Evolutionary conservation across 495 filamentous ascomycete species (phyloP), one percentile per base, ranked within the genome.

Genomic region (Penicillium pulvis): DNA sequence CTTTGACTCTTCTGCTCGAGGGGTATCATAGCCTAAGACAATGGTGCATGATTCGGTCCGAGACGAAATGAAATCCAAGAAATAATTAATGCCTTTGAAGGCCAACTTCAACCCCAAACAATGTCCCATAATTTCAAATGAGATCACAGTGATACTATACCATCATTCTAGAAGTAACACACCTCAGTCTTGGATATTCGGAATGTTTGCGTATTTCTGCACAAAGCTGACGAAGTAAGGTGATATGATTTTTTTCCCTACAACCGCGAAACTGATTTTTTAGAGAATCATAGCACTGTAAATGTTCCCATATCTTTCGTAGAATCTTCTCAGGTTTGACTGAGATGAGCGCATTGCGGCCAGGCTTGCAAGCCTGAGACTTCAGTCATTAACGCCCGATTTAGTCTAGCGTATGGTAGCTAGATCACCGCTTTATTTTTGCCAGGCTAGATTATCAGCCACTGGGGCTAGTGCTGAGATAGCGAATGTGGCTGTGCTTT

Each of bases 401-500:
- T 14, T 36, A 10, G 33, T 12, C 33, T 36, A 36, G 33, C 33
- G 33, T 14, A 12, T 10, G 33, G 33, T 12, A 14, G 0, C 33
- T 11, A 35, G 33, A 4, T 12, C 33, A 36, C 3, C 10, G 12
- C 10, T 12, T 36, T 36, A 9, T 1, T 10, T 10, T 36, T 12
- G 6, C 12, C 10, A 41, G 39, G 6, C 1, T 4, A 41, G 20
- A 41, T 41, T 5, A 46, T n/a, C 19, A 46, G 43, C 43, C 43
- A 46, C 43, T 3, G 26, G 17, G 46, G 46, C 46, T 49, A 12
- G 16, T 28, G 6, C 6, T 12, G 8, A 46, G 43, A 46, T 24
- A 46, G 8, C 24, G 9, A 7, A 16, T 31, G 26, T 57, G 53
- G 53, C 59, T 53, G 36, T 43, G 46, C 51, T 55, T 51, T 31